Evolutionary conservation across 2,329 filamentous ascomycete species (phyloP).

Genomic region (Phialophora macrospora): DNA sequence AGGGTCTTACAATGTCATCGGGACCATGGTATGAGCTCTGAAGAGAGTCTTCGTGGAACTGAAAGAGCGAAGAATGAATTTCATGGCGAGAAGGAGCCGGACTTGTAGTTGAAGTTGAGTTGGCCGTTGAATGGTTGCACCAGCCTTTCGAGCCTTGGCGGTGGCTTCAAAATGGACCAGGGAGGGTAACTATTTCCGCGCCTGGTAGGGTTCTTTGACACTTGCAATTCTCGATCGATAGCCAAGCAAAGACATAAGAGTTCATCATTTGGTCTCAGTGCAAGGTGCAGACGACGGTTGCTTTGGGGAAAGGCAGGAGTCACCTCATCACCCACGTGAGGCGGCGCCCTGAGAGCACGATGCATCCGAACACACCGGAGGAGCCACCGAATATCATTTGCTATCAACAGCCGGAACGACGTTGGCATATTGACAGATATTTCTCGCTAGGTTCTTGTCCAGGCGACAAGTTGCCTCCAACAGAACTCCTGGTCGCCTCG

Average conservation of each 20-base stretch:
- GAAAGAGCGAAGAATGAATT: not conserved
- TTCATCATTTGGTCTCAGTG: not conserved
- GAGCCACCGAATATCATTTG: not conserved
- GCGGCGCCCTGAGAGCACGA: no score
- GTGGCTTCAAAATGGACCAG: not conserved
- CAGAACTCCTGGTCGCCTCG: not conserved
- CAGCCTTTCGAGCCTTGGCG: constrained; percentile 13
- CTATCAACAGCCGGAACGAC: not conserved
- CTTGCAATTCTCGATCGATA: not conserved
- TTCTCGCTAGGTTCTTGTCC: not conserved
- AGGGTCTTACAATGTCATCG: not conserved
- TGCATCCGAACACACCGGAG: not conserved
- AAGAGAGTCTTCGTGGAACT: not conserved
- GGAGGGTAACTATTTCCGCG: not conserved
- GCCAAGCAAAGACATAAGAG: not conserved
- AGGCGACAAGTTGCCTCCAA: not conserved
- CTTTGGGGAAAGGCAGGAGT: no score
- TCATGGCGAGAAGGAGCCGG: not conserved
- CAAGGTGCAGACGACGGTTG: not conserved
- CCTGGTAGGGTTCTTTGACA: not conserved
- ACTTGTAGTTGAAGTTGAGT: constrained; percentile 6
- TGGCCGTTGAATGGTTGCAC: constrained; percentile 1
- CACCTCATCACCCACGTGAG: no score
- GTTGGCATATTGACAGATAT: not conserved
- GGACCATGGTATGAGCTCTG: not conserved